A percentile compares a stretch with the other conserved stretches of the same genome.
Conservation (phyloP, 2,329 filamentous ascomycete genomes). For the Penicillium sclerotiorum region DNA sequence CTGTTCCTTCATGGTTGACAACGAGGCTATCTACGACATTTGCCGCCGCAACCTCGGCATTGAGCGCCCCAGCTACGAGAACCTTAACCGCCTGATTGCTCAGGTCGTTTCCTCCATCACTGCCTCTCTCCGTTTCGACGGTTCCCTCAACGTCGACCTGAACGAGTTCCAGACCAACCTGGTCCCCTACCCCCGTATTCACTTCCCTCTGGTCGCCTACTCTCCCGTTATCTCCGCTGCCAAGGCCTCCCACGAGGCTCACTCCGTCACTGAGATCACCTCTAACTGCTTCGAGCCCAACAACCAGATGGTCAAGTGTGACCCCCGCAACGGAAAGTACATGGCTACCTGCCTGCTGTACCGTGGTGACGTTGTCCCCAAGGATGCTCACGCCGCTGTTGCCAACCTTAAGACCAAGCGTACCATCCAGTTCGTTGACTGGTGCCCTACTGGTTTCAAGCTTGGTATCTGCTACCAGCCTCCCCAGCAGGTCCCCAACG, state of each 20-base stretch:
- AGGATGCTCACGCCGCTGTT: slow-evolving; percentile 89
- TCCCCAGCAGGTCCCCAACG: slow-evolving; percentile 92
- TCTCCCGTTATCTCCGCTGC: slow-evolving; percentile 90
- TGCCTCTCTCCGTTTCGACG: slow-evolving; percentile 96
- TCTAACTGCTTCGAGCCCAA: slow-evolving; percentile 99
- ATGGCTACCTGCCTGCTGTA: slow-evolving; percentile 99
- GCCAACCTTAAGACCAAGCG: slow-evolving; percentile 98
- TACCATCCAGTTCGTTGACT: slow-evolving; percentile 99
- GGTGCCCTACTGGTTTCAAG: slow-evolving; percentile 99
- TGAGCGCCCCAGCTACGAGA: slow-evolving; percentile 97
- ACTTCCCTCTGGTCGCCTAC: slow-evolving; percentile 98
- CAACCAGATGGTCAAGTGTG: slow-evolving; percentile 99
- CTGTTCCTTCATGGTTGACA: slow-evolving; percentile 99
- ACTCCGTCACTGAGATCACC: slow-evolving; percentile 97
- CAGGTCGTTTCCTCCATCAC: slow-evolving; percentile 99
- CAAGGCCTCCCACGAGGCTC: slow-evolving; percentile 96
- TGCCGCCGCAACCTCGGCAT: slow-evolving; percentile 97
- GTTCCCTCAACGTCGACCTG: slow-evolving; percentile 97
- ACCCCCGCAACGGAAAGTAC: slow-evolving; percentile 98
- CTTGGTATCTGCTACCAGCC: slow-evolving; percentile 99
- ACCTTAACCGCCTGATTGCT: slow-evolving; percentile 97
- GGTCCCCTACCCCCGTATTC: slow-evolving; percentile 97
- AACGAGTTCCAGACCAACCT: slow-evolving; percentile 99
- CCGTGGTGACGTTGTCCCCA: slow-evolving; percentile 96
- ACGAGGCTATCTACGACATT: slow-evolving; percentile 99